Base-by-base conservation (phyloP, 2,329 filamentous ascomycete species). In the Microcyclosporella mali region DNA sequence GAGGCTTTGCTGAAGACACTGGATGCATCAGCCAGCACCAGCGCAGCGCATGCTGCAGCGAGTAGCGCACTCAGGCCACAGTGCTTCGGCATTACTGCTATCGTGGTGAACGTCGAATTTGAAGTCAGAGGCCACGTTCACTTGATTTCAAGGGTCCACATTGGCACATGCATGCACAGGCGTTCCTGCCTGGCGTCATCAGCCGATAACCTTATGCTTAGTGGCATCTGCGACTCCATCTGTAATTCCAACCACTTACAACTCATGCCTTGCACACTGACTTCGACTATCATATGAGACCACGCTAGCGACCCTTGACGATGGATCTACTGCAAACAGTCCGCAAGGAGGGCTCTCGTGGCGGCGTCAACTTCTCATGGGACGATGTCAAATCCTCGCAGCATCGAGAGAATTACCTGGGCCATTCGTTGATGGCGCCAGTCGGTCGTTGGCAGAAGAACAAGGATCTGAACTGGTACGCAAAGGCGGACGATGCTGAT, bases 301-400 rank as follows among this genome's bases (percentile, higher is more conserved):
- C 18, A 15, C 12, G 16, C 21, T 11, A 4, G 7, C 19, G 4
- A n/a, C n/a, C 27, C 11, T 10, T 29, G 37, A 67, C 18, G 43
- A 95, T 98, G 92, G 92, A 98, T 75, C 78, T 98, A 42, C 80
- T 97, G 41, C 86, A 89, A 46, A 88, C 85, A 32, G 84, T 98
- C 49, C 87, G 89, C 60, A 97, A 98, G 69, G 90, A 94, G 65
- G 80, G 80, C 50, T 80, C 76, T 50, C 92, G 92, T 54, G 92
- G 92, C 60, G 92, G 92, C 47, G 85, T 85, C 66, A 88, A 95
- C 66, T 98, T 98, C 72, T 89, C 83, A 69, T 97, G 92, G 92
- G 85, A 90, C 53, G 88, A 95, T 56, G 90, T 98, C 61, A 84
- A 90, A 63, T 81, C 74, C 52, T 94, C 88, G 37, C 71, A 77